Evolutionary conservation across 805 yeast genomes (phyloP).

Genomic region (Saccharomyces paradoxus): DNA sequence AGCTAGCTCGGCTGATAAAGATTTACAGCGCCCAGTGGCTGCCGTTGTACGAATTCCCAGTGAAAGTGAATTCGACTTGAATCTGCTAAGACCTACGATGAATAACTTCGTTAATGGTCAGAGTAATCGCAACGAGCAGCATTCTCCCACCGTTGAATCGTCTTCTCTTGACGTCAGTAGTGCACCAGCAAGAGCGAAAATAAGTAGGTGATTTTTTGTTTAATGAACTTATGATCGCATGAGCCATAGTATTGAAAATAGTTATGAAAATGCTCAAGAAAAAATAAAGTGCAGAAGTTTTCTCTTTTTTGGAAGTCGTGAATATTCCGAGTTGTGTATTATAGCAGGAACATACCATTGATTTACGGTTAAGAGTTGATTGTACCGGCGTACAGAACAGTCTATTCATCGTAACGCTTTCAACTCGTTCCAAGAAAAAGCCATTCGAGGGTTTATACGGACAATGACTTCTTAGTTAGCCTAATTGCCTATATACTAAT

Average conservation of each 20-base stretch:
- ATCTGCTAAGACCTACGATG: not conserved
- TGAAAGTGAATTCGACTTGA: not conserved
- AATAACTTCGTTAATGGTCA: not conserved
- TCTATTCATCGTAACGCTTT: not conserved
- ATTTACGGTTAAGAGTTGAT: not conserved
- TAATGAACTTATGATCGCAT: not conserved
- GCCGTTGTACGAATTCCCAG: conserved; percentile 11
- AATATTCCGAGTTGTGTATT: not conserved
- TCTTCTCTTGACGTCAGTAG: not conserved
- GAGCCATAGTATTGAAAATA: not conserved
- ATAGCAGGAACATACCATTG: not conserved
- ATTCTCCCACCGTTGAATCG: not conserved
- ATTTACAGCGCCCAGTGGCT: conserved; percentile 17
- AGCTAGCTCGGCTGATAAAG: conserved; percentile 41
- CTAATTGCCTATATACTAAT: not conserved
- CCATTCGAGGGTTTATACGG: not conserved
- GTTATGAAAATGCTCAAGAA: not conserved
- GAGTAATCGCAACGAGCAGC: not conserved
- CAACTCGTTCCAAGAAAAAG: not conserved
- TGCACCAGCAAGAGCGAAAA: not conserved
- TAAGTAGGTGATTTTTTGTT: not conserved
- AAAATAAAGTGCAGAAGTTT: not conserved
- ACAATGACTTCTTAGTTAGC: not conserved
- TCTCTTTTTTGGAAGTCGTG: not conserved
- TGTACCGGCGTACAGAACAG: not conserved